A percentile compares a stretch with the other conserved stretches of the same genome.
Evolutionary conservation across 176 grass and related monocot genomes (phyloP).

Genomic region (Eragrostis curvula): DNA sequence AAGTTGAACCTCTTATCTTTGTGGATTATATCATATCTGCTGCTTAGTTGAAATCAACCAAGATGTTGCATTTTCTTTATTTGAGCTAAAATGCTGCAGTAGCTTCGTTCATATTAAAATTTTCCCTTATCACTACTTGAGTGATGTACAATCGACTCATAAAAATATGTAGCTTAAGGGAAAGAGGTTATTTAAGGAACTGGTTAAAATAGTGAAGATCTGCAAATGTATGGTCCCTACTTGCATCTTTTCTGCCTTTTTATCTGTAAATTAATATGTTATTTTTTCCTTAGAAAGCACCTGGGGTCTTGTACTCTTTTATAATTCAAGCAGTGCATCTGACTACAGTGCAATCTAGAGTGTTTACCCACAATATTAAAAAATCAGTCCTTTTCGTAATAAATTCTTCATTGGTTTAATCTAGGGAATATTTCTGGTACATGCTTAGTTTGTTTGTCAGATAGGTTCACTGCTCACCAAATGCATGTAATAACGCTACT

Average conservation of each 20-base stretch:
- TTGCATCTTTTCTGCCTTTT: background rate
- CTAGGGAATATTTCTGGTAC: no score
- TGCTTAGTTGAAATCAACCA: no score
- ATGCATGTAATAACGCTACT: no score
- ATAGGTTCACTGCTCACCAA: no score
- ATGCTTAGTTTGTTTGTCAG: background rate
- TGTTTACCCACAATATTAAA: background rate
- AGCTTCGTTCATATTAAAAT: no score
- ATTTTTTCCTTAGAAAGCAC: background rate
- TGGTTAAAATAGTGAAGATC: conserved; percentile 80
- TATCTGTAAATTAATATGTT: background rate
- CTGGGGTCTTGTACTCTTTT: background rate
- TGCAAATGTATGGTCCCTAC: conserved; percentile 64
- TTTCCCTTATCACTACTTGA: no score
- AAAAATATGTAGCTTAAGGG: conserved; percentile 60
- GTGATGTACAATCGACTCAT: conserved; percentile 22
- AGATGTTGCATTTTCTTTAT: no score
- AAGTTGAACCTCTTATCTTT: no score
- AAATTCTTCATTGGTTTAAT: background rate
- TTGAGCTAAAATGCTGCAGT: no score
- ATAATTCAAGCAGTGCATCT: conserved; percentile 4
- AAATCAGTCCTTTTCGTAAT: background rate
- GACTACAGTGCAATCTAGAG: background rate
- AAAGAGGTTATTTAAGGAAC: conserved; percentile 82
- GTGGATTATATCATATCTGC: no score